A percentile compares a stretch with the other conserved stretches of the same genome.
phyloP scores from a whole-genome alignment of 768 basidiomycete genomes.

The Amylocystis lapponica region DNA sequence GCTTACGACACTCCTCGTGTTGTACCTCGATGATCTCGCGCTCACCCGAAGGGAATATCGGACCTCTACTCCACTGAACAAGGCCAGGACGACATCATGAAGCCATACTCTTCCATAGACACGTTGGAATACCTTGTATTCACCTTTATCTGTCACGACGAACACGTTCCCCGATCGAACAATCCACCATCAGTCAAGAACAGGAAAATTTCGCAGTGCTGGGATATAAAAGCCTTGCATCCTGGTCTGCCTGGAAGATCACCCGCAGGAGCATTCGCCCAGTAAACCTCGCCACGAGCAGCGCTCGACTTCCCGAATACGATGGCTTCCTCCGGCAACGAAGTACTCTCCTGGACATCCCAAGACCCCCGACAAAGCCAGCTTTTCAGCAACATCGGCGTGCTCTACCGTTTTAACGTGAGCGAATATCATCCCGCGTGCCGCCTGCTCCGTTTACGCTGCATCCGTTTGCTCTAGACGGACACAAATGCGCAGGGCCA shows the following conservation, averaged over 20 bases:
- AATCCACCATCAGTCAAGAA: conserved; percentile 48
- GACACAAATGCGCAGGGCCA: conserved; percentile 55
- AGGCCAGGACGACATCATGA: conserved; percentile 48
- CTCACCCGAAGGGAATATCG: conserved; percentile 50
- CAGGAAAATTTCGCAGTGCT: conserved; percentile 40
- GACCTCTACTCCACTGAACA: conserved; percentile 69
- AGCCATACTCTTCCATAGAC: conserved; percentile 60
- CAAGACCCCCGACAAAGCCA: conserved; percentile 80
- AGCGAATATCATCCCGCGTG: conserved; percentile 19
- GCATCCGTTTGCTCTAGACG: too few relatives aligned
- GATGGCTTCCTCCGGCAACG: conserved; percentile 42
- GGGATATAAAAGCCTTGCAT: conserved; percentile 46
- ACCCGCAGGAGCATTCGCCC: conserved; percentile 3
- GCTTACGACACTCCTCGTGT: conserved; percentile 56
- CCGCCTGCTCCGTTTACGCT: too few relatives aligned
- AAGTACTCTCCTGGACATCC: conserved; percentile 83
- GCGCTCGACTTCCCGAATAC: conserved; percentile 20
- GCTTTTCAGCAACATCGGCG: conserved; percentile 77
- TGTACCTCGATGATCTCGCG: conserved; percentile 60
- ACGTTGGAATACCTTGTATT: conserved; percentile 66
- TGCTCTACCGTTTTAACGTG: conserved; percentile 78
- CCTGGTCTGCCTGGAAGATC: conserved; percentile 1
- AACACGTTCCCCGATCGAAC: conserved; percentile 76
- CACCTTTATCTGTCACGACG: conserved; percentile 67
- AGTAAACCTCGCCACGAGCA: conserved; percentile 11